Evolutionary conservation across 495 filamentous ascomycete species (phyloP), one percentile per base, ranked within the genome.

Genomic region (Aspergillus asperescens): DNA sequence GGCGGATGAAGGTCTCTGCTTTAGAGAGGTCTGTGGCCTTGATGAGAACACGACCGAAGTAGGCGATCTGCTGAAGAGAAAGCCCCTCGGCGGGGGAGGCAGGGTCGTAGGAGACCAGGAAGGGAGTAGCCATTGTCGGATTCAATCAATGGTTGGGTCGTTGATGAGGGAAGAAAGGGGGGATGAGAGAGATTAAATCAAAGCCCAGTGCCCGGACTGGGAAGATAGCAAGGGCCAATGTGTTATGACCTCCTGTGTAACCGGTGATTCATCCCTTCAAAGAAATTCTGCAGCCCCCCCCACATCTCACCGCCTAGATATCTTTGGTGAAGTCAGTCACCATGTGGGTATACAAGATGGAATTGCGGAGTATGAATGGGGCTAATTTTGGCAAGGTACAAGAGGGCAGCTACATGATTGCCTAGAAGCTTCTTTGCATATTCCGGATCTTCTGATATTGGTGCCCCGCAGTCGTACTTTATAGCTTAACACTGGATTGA

Each of bases 41-140:
- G 60, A 92, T 77, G 72, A 87, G 86, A 32, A 90, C 81, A 50
- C 80, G 80, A 50, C 86, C 87, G 39, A 96, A 77, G 69, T 86
- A 88, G 31, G 89, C 84, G 44, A 95, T 81, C 60, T 87, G 82
- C 50, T 86, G 79, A 55, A 81, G 73, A 25, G 65, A 74, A 37
- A 93, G 77, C 34, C 86, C 59, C 28, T 52, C 82, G 56, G 68
- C 60, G 61, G 66, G 60, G 57, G 57, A 58, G 54, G 71, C 62
- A 59, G 75, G 68, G 69, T 75, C 66, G 48, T 75, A 61, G 34
- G 69, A 73, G 51, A 79, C 67, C 47, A 80, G 62, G 59, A 75
- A 69, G n/a, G 67, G 70, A 38, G 75, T 73, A 25, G 77, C 67
- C 77, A 80, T 80, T 61, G 53, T 64, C 62, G 40, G 13, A 6